Evolutionary conservation across 1,284 basidiomycete genomes (phyloP).

Genomic region (Anthracocystis setariae): DNA sequence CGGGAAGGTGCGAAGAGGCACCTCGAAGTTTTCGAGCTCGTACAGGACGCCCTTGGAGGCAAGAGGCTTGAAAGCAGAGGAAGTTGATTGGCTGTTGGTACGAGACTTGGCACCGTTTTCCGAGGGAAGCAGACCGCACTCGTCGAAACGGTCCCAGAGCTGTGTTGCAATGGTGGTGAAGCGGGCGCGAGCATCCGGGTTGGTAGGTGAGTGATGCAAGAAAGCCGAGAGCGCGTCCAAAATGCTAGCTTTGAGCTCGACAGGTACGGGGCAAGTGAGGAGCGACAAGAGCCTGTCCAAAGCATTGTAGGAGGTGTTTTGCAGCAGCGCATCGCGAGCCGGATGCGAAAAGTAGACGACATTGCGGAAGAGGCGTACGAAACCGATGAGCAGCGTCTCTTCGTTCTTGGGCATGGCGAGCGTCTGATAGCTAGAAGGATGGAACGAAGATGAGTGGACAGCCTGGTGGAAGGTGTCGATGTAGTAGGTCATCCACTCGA

Average conservation of each 20-base stretch:
- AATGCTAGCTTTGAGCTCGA: slow-evolving; percentile 90
- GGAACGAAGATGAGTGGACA: slow-evolving; percentile 34
- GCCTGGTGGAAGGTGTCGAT: slow-evolving; percentile 59
- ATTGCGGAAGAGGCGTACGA: slow-evolving; percentile 81
- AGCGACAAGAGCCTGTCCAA: slow-evolving; percentile 77
- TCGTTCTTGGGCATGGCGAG: slow-evolving; percentile 76
- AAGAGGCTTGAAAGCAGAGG: slow-evolving; percentile 28
- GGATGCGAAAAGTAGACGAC: slow-evolving; percentile 82
- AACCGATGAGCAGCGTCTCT: slow-evolving; percentile 80
- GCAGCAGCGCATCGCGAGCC: slow-evolving; percentile 81
- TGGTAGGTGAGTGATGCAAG: slow-evolving; percentile 53
- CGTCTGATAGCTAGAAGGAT: slow-evolving; percentile 39
- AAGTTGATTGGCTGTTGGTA: background rate
- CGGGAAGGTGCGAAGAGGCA: slow-evolving; percentile 80
- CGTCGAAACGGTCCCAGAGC: slow-evolving; percentile 85
- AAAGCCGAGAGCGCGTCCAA: slow-evolving; percentile 87
- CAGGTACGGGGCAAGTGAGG: slow-evolving; percentile 70
- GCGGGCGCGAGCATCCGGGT: slow-evolving; percentile 18
- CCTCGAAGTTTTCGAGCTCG: slow-evolving; percentile 87
- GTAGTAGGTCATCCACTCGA: slow-evolving; percentile 66
- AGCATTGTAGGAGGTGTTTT: slow-evolving; percentile 77
- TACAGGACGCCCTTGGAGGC: slow-evolving; percentile 57
- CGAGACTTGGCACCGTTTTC: slow-evolving; percentile 28
- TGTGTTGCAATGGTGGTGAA: slow-evolving; percentile 76
- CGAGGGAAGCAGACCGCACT: slow-evolving; percentile 60